Base-by-base conservation (phyloP, 1,139 yeast genomes). In the Scheffersomyces illinoinensis region DNA sequence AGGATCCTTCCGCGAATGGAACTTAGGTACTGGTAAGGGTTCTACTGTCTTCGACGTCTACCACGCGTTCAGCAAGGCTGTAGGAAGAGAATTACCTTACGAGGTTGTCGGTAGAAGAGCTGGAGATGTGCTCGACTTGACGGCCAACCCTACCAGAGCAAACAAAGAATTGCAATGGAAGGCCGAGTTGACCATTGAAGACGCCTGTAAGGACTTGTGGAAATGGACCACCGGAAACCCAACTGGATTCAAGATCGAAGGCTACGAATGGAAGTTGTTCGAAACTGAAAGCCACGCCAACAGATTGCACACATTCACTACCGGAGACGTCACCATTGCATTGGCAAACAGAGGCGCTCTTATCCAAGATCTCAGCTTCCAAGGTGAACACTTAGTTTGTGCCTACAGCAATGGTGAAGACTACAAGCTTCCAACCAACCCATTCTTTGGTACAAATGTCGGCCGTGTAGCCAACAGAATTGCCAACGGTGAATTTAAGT, bases 1-100 rank as follows among this genome's bases (percentile, higher is more conserved):
- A 21, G 91, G 91, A 5, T 77, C 85, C 59, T 86, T 83, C 69
- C 82, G 93, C 58, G 95, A 87, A 69, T 91, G 96, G 96, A 91
- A 91, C 70, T 82, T 90, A 62, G 96, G 96, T 53, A 87, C 95
- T 24, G 96, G 96, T 54, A 84, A 79, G 53, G 96, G 96, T 5
- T 81, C 89, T 8, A 89, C 96, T 1, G 96, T 90, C 6, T 79
- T 89, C 58, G 93, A 91, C 65, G 89, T 90, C 56, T 83, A 86
- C 68, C 70, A 83, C 60, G 89, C 91, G 1, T 90, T 90, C 72
- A 81, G 86, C 70, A 81, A 80, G 60, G 91, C 90, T 12, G 88
- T 86, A n/a, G 93, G 93, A 53, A 77, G 81, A 58, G 81, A 84
- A 53, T 80, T 90, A 57, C 91, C 93, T 4, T 86, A 82, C 69